phyloP scores from a whole-genome alignment of 139 green algal species.

The Chlamydomonas incerta region DNA sequence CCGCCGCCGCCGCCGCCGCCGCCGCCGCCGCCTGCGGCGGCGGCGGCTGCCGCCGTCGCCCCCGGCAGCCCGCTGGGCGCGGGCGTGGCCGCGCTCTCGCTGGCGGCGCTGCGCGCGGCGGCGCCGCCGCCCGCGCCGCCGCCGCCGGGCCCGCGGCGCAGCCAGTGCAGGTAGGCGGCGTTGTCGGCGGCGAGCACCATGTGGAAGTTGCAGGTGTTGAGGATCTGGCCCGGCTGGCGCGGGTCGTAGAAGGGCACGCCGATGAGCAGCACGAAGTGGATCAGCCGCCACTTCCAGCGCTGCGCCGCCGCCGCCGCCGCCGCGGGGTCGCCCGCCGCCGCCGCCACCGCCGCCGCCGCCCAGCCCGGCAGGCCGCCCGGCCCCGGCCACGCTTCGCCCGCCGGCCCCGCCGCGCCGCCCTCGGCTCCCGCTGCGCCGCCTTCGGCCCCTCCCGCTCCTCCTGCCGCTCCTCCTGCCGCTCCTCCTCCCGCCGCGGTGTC shows the following conservation, averaged over 20 bases:
- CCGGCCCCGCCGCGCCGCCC: background rate
- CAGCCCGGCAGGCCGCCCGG: background rate
- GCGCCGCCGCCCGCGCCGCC: background rate
- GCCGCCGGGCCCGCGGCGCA: background rate
- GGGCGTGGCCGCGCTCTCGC: constrained; percentile 13
- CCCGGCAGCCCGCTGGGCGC: constrained; percentile 3
- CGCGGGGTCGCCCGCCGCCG: constrained; percentile 10
- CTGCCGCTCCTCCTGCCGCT: too few species aligned
- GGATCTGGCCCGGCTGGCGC: constrained; percentile 32
- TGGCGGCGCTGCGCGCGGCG: background rate
- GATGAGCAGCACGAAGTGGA: constrained; percentile 45
- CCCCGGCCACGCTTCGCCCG: background rate
- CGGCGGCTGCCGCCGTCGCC: background rate
- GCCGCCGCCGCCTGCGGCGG: background rate
- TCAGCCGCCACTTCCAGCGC: constrained; percentile 60
- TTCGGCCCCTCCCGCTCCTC: too few species aligned
- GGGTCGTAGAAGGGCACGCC: constrained; percentile 44
- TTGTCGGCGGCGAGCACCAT: constrained; percentile 56
- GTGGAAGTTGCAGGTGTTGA: constrained; percentile 51
- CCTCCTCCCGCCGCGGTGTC: background rate
- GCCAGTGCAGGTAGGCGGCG: constrained; percentile 39
- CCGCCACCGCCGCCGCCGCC: background rate
- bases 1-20: background rate
- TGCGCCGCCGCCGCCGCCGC: constrained; percentile 11
- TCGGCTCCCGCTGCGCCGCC: too few species aligned